Evolutionary conservation across 129 eudicot species (phyloP), one percentile per base, ranked within the genome.

Genomic region (Escallonia rubra): DNA sequence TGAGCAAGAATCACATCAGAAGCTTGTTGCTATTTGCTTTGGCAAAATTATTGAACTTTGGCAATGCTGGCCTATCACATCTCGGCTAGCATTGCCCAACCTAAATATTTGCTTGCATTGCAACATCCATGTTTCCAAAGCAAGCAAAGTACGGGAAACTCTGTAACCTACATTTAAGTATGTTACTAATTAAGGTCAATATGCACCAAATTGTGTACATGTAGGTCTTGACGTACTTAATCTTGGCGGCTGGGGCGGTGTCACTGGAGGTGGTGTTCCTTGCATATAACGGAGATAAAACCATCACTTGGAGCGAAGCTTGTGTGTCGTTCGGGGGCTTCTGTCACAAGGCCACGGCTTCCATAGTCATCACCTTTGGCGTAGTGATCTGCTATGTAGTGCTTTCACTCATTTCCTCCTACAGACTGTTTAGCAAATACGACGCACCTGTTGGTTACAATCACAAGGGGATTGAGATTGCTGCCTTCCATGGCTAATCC

Each of bases 361-460:
- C 98, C 0, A 67, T 93, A 9, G 67, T 82, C 65, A 68, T 92
- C 60, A 92, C 95, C 23, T 89, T 89, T 43, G 40, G 68, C 3
- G 96, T 86, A 13, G 82, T 80, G 34, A 70, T 86, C 14, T 89
- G 96, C 74, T 92, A 92, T 43, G 84, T 81, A 40, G 77, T 76
- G 48, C 80, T 92, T 41, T 86, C 96, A 0, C 84, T 89, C 7
- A 76, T 92, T 48, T 92, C 96, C 4, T 89, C 98, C 10, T 92
- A 92, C 67, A 68, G 95, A 61, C 84, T 92, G 43, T 92, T 92
- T 79, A 89, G 91, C 90, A 89, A 79, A 59, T 92, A 79, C 68
- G 98, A 92, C 59, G 90, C 91, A 38, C 98, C 98, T 8, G 69
- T 78, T 38, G 78, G 68, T 65, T 75, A 71, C 51, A 61, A 12